A percentile compares a stretch with the other conserved stretches of the same genome.
phyloP scores from a whole-genome alignment of 305 asterid species.

The Withania somnifera region DNA sequence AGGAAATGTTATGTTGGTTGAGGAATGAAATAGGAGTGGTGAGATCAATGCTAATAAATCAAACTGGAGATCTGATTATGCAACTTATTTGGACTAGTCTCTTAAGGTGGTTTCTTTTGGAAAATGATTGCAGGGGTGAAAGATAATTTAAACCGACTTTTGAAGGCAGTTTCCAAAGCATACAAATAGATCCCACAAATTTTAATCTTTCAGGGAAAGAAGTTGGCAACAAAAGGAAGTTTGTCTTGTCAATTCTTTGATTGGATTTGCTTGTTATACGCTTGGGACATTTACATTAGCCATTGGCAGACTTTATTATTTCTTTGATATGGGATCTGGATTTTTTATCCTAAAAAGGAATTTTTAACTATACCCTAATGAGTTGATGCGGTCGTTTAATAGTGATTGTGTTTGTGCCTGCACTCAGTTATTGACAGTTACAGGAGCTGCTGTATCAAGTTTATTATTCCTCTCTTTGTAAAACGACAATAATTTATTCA shows the following conservation, averaged over 20 bases:
- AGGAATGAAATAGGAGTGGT: not conserved
- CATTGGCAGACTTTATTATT: not conserved
- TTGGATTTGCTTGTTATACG: not conserved
- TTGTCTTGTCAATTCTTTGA: not conserved
- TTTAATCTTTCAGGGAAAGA: not conserved
- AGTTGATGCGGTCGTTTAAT: not conserved
- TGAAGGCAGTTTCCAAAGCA: not conserved
- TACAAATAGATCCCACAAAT: not conserved
- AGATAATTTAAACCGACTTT: not conserved
- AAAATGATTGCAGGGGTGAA: not conserved
- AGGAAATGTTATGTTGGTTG: not conserved
- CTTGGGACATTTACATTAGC: not conserved
- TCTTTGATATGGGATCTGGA: not conserved
- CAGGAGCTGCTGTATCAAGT: not conserved
- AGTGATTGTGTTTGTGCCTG: not conserved
- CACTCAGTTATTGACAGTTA: not conserved
- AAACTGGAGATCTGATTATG: not conserved
- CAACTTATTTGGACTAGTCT: not conserved
- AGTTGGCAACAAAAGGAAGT: not conserved
- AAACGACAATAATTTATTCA: not conserved
- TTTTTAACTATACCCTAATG: not conserved
- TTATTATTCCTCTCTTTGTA: not conserved
- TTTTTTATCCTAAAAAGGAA: not conserved
- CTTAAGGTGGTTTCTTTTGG: not conserved
- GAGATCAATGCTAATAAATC: not conserved